Conservation (phyloP, 805 yeast genomes). For the Lipomyces sp. region DNA sequence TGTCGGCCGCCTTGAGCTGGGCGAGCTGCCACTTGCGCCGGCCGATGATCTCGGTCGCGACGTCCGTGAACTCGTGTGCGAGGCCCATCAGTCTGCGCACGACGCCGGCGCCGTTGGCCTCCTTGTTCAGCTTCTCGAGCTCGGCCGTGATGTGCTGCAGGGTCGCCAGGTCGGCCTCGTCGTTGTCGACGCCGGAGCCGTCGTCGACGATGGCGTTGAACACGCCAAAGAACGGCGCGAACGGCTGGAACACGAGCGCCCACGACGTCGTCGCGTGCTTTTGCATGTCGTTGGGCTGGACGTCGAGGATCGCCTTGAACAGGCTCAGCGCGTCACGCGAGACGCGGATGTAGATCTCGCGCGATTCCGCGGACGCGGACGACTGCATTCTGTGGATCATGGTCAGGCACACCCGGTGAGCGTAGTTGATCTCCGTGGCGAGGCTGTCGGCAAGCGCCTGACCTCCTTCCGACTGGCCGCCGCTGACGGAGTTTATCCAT, state of each 20-base stretch:
- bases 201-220: constrained; percentile 22
- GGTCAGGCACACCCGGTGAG: constrained; percentile 19
- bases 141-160: constrained; percentile 10
- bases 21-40: constrained; percentile 11
- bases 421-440: constrained; percentile 9
- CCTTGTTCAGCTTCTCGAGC: constrained; percentile 8
- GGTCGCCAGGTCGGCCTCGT: constrained; percentile 12
- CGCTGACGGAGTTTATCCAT: constrained; percentile 14
- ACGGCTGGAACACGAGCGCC: constrained; percentile 26
- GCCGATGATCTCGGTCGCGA: constrained; percentile 16
- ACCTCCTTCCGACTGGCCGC: constrained; percentile 1
- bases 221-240: constrained; percentile 26
- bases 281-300: constrained; percentile 9
- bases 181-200: constrained; percentile 11
- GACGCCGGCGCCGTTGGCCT: constrained; percentile 20
- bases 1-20: constrained; percentile 7
- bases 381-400: constrained; percentile 26
- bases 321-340: constrained; percentile 21
- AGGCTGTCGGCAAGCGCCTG: constrained; percentile 8
- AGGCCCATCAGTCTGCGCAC: constrained; percentile 13
- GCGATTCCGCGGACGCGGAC: constrained; percentile 11
- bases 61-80: constrained; percentile 22
- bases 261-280: constrained; percentile 19
- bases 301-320: constrained; percentile 15
- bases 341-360: constrained; percentile 14